Base-by-base conservation (phyloP, 306 rosid genomes). In the Quercus bicolor region DNA sequence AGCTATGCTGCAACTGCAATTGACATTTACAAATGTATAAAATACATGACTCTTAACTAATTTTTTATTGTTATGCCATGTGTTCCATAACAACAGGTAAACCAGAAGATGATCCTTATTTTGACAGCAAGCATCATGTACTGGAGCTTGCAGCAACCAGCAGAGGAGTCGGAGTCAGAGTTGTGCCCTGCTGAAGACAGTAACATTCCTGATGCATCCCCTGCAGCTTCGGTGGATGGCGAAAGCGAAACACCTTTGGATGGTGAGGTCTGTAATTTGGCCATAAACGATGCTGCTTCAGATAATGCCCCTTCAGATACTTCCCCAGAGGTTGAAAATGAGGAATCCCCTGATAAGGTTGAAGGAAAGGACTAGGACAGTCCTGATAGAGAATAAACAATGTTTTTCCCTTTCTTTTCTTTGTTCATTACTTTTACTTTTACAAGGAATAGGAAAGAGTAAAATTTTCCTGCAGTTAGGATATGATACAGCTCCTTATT, bases 111-210 rank as follows among this genome's bases (percentile, higher is more conserved):
- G 99, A 91, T 95, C n/a, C 97, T 95, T 55, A 90, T 78, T 70
- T 78, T 95, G 90, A 83, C 94, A 51, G 99, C 99, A 65, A 91
- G 98, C 90, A 95, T 95, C 79, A 95, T 91, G 99, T 91, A 87
- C 85, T 93, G 99, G 99, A 93, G 99, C 88, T 87, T 95, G 83
- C 90, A 87, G 87, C 82, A 91, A 79, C 89, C 81, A 75, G 89
- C 76, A 29, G 81, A 23, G n/a, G 90, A 84, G 37, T 72, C 74
- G n/a, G 90, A 84, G 37, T 72, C 74, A 0, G 92, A 86, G 56
- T 56, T 74, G 3, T 57, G 18, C 37, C 29, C 70, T 40, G 53
- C 53, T 9, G 79, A 86, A 53, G 88, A 70, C 18, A 19, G 72
- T 34, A 71, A 5, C 55, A 70, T 79, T 73, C 82, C 84, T 12